phyloP scores from a whole-genome alignment of 306 rosid genomes.

The Malus orientalis region DNA sequence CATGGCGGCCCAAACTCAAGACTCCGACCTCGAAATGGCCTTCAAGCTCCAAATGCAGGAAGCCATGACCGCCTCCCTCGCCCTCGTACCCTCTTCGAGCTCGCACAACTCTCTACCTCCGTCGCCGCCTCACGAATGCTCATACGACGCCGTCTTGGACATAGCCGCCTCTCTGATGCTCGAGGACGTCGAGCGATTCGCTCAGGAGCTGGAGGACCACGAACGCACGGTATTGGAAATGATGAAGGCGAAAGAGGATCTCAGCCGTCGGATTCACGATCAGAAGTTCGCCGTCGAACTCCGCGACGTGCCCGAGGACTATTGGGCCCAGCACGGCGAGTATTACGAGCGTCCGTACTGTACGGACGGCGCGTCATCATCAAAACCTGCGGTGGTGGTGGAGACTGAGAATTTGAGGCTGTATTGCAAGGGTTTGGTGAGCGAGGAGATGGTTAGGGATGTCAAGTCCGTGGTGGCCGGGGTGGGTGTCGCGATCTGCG shows the following conservation, averaged over 20 bases:
- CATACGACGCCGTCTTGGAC: conserved; percentile 17
- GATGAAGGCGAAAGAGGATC: conserved; percentile 24
- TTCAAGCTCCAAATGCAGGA: conserved; percentile 40
- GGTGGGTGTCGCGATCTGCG: conserved; percentile 37
- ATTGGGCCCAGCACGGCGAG: conserved; percentile 32
- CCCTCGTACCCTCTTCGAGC: conserved; percentile 9
- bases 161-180: conserved; percentile 30
- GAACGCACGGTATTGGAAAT: conserved; percentile 19
- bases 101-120: conserved; percentile 1
- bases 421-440: conserved; percentile 48
- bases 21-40: conserved; percentile 26
- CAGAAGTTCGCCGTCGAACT: conserved; percentile 22
- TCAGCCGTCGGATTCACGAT: conserved; percentile 34
- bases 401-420: conserved; percentile 29
- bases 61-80: conserved; percentile 30
- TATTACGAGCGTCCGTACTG: conserved; percentile 16
- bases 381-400: background rate
- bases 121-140: background rate
- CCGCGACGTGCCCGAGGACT: conserved; percentile 19
- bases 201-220: conserved; percentile 22
- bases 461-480: conserved; percentile 26
- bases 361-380: background rate
- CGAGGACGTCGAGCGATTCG: conserved; percentile 13
- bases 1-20: conserved; percentile 21
- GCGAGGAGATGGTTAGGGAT: conserved; percentile 33